Conservation (phyloP, 371 early-diverging fungal species). For the Mucor saturninus region DNA sequence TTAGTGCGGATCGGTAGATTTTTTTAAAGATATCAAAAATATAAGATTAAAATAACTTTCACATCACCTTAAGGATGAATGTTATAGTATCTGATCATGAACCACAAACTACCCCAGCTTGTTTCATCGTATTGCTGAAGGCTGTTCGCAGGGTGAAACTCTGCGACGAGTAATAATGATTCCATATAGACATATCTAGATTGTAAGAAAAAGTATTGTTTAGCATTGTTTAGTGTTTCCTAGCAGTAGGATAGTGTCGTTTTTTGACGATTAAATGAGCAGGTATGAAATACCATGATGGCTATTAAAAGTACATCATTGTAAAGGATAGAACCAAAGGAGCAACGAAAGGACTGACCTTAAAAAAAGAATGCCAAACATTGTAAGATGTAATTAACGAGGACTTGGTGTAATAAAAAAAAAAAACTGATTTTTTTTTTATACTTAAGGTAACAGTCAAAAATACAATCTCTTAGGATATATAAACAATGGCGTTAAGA, state of each 20-base stretch:
- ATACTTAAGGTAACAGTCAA: constrained; percentile 54
- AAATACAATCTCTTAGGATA: constrained; percentile 73
- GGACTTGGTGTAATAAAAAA: constrained; percentile 65
- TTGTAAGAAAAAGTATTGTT: neutral
- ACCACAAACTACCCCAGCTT: no score
- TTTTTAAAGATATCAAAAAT: no score
- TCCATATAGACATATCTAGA: constrained; percentile 49
- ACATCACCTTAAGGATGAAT: no score
- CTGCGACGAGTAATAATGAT: no score
- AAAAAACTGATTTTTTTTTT: constrained; percentile 43
- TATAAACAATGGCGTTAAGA: constrained; percentile 65
- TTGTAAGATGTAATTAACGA: constrained; percentile 76
- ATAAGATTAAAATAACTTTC: no score
- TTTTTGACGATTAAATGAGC: constrained; percentile 37
- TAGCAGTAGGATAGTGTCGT: neutral
- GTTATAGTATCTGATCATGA: no score
- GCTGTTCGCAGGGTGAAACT: no score
- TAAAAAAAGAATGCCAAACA: constrained; percentile 67
- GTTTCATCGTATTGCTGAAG: no score
- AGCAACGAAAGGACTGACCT: constrained; percentile 71
- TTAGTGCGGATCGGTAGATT: no score
- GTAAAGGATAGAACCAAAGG: constrained; percentile 74
- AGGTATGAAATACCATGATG: constrained; percentile 71
- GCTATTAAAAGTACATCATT: constrained; percentile 65
- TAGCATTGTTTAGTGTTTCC: neutral